Conservation (phyloP, 208 protist species). For the Leishmania major region DNA sequence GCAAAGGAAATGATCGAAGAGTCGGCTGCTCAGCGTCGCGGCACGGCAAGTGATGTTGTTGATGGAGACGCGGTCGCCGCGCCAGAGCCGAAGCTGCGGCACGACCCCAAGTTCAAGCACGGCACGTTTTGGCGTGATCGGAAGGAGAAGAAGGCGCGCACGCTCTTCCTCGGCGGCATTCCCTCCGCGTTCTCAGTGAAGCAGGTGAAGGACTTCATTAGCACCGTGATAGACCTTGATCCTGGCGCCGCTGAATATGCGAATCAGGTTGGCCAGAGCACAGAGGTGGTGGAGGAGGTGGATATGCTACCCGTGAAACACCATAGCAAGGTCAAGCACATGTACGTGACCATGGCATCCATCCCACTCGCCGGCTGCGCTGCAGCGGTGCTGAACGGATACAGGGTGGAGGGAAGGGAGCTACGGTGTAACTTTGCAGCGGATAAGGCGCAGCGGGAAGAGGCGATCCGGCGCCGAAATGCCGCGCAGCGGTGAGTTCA, state of each 20-base stretch:
- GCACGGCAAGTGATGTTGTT: neutral
- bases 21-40: conserved; percentile 10
- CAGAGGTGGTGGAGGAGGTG: conserved; percentile 61
- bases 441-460: conserved; percentile 76
- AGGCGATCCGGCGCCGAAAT: conserved; percentile 55
- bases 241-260: conserved; percentile 31
- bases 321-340: conserved; percentile 60
- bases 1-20: conserved; percentile 20
- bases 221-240: conserved; percentile 53
- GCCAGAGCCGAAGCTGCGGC: conserved; percentile 40
- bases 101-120: conserved; percentile 83
- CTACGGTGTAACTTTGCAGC: conserved; percentile 88
- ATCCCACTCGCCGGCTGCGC: conserved; percentile 54
- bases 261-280: conserved; percentile 22
- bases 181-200: conserved; percentile 51
- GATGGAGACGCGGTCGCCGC: neutral
- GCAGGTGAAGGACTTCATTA: conserved; percentile 73
- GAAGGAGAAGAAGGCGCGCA: conserved; percentile 77
- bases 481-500: neutral
- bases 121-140: conserved; percentile 87
- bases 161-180: conserved; percentile 86
- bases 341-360: conserved; percentile 77
- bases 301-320: conserved; percentile 71
- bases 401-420: conserved; percentile 40
- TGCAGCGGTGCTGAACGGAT: conserved; percentile 54